Conservation (phyloP, 2,329 filamentous ascomycete genomes). For the Aspergillus chevalieri region DNA sequence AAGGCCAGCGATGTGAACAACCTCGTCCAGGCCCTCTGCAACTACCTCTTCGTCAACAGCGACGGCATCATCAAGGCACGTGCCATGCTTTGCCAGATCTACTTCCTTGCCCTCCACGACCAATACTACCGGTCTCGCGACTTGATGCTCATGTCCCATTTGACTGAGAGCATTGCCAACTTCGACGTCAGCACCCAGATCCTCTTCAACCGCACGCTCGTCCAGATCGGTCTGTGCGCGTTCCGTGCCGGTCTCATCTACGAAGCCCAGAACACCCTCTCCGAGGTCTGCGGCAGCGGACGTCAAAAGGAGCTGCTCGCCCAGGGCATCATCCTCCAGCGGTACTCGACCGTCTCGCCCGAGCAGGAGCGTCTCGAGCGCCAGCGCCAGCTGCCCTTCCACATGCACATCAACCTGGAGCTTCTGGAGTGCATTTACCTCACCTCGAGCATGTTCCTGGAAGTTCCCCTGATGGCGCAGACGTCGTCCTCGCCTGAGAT, state of each 20-base stretch:
- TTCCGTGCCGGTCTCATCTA: slow-evolving; percentile 97
- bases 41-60: slow-evolving; percentile 88
- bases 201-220: slow-evolving; percentile 94
- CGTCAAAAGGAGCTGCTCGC: slow-evolving; percentile 96
- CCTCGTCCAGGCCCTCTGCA: slow-evolving; percentile 82
- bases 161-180: slow-evolving; percentile 93
- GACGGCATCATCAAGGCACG: slow-evolving; percentile 93
- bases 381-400: slow-evolving; percentile 95
- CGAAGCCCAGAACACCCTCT: slow-evolving; percentile 93
- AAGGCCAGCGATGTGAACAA: slow-evolving; percentile 60
- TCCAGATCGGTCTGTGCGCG: slow-evolving; percentile 95
- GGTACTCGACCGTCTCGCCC: slow-evolving; percentile 90
- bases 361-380: slow-evolving; percentile 97
- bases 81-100: slow-evolving; percentile 97
- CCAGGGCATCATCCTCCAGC: slow-evolving; percentile 96
- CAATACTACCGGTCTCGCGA: slow-evolving; percentile 97
- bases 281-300: slow-evolving; percentile 96
- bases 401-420: slow-evolving; percentile 99
- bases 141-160: slow-evolving; percentile 99
- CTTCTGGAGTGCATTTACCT: slow-evolving; percentile 97
- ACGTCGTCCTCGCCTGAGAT: slow-evolving; percentile 94
- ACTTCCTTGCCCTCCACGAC: slow-evolving; percentile 95
- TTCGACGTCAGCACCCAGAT: slow-evolving; percentile 98
- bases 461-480: slow-evolving; percentile 94
- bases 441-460: slow-evolving; percentile 97